phyloP scores from a whole-genome alignment of 768 basidiomycete species.

The Tephrocybe sp. region DNA sequence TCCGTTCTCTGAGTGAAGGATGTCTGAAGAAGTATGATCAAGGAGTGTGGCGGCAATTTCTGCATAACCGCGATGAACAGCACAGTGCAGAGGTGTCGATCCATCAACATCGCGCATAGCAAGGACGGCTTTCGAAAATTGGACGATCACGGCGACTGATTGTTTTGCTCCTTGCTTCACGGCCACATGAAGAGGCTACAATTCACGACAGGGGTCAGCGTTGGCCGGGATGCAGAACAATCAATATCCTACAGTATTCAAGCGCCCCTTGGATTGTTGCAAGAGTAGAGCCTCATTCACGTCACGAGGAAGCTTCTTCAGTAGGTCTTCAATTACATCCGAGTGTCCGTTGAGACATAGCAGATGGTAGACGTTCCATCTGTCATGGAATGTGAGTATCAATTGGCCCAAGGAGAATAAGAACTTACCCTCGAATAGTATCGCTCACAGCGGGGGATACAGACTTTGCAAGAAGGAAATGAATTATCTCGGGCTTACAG shows the following conservation, averaged over 20 bases:
- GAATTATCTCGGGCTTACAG: constrained; percentile 34
- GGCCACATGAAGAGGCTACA: constrained; percentile 55
- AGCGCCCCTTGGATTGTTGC: constrained; percentile 42
- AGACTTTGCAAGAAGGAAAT: constrained; percentile 48
- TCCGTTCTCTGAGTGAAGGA: constrained; percentile 47
- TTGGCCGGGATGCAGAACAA: neutral
- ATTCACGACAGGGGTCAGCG: neutral
- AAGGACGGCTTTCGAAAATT: constrained; percentile 33
- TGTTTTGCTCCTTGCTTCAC: constrained; percentile 32
- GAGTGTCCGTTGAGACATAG: constrained; percentile 29
- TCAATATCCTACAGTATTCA: constrained; percentile 42
- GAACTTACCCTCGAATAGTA: constrained; percentile 37
- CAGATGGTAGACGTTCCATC: constrained; percentile 58
- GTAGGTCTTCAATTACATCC: constrained; percentile 38
- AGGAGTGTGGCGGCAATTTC: constrained; percentile 39
- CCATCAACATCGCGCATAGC: constrained; percentile 45
- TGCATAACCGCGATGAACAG: constrained; percentile 32
- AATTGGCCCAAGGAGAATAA: neutral
- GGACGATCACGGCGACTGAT: constrained; percentile 35
- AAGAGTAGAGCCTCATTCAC: constrained; percentile 39
- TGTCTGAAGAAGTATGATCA: constrained; percentile 33
- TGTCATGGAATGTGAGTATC: constrained; percentile 20
- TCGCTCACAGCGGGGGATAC: constrained; percentile 44
- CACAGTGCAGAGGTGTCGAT: constrained; percentile 50
- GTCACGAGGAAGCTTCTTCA: constrained; percentile 51